Base-by-base conservation (phyloP, 169 alveolate species). In the Theileria orientalis region DNA sequence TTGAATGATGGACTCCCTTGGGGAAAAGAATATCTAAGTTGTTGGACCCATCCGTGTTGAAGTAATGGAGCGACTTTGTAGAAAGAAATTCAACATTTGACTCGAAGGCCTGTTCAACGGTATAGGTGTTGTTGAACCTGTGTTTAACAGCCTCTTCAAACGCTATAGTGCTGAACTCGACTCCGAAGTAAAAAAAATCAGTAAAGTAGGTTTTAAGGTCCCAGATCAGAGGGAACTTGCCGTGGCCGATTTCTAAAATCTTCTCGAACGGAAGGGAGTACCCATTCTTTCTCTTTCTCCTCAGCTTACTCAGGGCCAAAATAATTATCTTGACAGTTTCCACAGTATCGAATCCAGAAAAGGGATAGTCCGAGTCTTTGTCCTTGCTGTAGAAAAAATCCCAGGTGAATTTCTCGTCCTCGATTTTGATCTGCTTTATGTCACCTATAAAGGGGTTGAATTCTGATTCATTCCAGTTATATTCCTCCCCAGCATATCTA, bases 231-330 rank as follows among this genome's bases (percentile, higher is more conserved):
- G 93, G 93, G 37, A 83, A 90, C 56, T 88, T 88, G 13, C 93
- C 93, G 68, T 88, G 93, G 30, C 93, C 93, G 35, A 88, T 77
- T 52, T 88, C 93, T 64, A 88, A 63, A 25, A 88, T 64, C 14
- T 78, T 41, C 32, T 88, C 93, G 29, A 52, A 30, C 30, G 51
- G 66, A 2, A 57, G 69, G 61, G 83, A 52, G 1, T 59, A 57
- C 25, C 42, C n/a, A 3, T 23, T 23, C 23, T 21, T 44, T 9
- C 69, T 67, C 33, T 0, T 46, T 1, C 56, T 13, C 13, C 83
- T 33, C 9, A 79, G 21, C 16, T 41, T 59, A 25, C 42, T 21
- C 35, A 79, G 63, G 16, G 67, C 40, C 16, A 33, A 14, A 2
- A 62, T 61, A 32, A 88, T 61, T 32, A 71, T 74, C 7, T 51